These are phyloP conservation scores for Pyrenophora teres DNA, from an alignment of 2,329 filamentous ascomycete genomes.

Conservation along the genomic window DNA sequence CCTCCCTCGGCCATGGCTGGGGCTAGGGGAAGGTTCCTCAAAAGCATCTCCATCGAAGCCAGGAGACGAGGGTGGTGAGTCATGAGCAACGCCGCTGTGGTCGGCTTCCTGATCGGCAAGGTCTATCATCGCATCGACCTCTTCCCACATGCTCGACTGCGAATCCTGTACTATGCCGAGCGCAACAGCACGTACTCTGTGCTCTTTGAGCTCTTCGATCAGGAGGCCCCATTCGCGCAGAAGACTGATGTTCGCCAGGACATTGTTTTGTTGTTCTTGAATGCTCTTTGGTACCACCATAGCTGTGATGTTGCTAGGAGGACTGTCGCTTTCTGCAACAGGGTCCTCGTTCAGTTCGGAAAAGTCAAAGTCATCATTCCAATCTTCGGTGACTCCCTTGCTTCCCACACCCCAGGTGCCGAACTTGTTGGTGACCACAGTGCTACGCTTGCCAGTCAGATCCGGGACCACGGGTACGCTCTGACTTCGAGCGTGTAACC, in stretches of 20 bases:
- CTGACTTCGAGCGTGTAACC: slow-evolving; percentile 76
- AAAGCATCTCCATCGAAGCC: slow-evolving; percentile 64
- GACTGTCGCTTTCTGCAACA: slow-evolving; percentile 38
- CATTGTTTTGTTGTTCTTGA: slow-evolving; percentile 78
- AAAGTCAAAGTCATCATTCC: slow-evolving; percentile 90
- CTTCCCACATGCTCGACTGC: slow-evolving; percentile 70
- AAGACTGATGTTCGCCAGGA: slow-evolving; percentile 82
- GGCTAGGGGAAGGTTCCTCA: slow-evolving; percentile 55
- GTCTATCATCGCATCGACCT: slow-evolving; percentile 85
- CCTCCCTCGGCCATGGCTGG: slow-evolving; percentile 35
- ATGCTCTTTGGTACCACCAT: slow-evolving; percentile 82
- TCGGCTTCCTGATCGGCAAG: slow-evolving; percentile 72
- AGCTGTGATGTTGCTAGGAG: slow-evolving; percentile 50
- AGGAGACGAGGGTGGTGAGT: slow-evolving; percentile 60
- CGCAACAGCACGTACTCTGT: slow-evolving; percentile 71
- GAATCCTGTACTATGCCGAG: slow-evolving; percentile 67
- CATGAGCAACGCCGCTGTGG: slow-evolving; percentile 59
- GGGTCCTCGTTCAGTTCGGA: slow-evolving; percentile 56
- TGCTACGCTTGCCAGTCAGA: slow-evolving; percentile 56
- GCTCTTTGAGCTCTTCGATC: slow-evolving; percentile 80
- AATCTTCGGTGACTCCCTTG: slow-evolving; percentile 81
- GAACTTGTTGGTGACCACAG: slow-evolving; percentile 69
- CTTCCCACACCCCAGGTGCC: slow-evolving; percentile 81
- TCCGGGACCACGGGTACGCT: slow-evolving; percentile 76
- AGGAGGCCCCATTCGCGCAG: slow-evolving; percentile 79